These are phyloP conservation scores for Saccharum hybrid DNA, from an alignment of 202 grass and related monocot genomes.

Conservation along the genomic window DNA sequence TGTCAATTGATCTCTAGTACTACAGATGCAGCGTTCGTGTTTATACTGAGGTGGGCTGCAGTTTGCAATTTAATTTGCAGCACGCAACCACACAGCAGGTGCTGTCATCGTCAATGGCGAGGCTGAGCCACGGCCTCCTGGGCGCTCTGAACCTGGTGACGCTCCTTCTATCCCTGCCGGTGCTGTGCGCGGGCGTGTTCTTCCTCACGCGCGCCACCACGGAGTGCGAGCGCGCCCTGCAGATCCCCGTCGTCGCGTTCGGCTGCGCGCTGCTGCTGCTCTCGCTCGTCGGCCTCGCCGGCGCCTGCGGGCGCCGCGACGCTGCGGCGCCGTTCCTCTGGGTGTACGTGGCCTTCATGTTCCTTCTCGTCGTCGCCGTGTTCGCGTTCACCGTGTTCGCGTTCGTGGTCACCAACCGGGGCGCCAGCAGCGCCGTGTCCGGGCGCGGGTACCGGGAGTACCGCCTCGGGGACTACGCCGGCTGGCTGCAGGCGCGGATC, in stretches of 20 bases:
- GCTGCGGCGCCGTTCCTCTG: conserved; percentile 56
- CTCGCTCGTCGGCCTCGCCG: conserved; percentile 65
- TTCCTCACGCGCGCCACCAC: conserved; percentile 50
- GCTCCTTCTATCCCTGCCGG: conserved; percentile 60
- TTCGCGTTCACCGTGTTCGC: conserved; percentile 60
- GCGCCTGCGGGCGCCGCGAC: conserved; percentile 53
- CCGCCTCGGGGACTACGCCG: conserved; percentile 66
- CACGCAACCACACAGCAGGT: neutral
- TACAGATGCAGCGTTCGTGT: neutral
- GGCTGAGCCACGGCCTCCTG: conserved; percentile 65
- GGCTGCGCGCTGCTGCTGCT: conserved; percentile 55
- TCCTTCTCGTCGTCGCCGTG: conserved; percentile 66
- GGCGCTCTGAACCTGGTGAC: conserved; percentile 59
- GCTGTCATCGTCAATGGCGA: neutral
- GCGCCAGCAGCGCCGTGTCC: conserved; percentile 38
- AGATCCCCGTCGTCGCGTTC: conserved; percentile 57
- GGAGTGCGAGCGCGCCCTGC: conserved; percentile 62
- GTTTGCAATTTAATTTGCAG: neutral
- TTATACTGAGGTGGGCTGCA: neutral
- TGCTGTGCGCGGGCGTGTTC: conserved; percentile 55
- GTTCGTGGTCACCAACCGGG: conserved; percentile 52
- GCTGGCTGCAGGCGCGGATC: conserved; percentile 66
- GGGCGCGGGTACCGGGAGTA: conserved; percentile 62
- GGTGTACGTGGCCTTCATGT: conserved; percentile 68
- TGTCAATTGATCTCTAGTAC: neutral